Percentiles rank a stretch among this genome's conserved stretches.
These are phyloP conservation scores for Kodamaea hsintzibuensis DNA, from an alignment of 805 yeast species.

Conservation along the genomic window DNA sequence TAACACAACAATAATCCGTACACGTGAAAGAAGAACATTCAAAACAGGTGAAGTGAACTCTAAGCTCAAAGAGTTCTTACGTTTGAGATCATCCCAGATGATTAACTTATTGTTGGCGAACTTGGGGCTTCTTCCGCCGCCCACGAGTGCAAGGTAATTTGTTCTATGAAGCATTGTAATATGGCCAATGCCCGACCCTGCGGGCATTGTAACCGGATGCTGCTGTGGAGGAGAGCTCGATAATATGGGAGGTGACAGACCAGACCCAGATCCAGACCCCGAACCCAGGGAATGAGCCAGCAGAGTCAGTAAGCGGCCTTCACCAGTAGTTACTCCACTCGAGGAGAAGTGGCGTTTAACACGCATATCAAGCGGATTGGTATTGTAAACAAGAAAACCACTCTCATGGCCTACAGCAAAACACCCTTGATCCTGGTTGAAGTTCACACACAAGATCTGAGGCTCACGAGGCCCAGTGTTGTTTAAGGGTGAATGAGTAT, in stretches of 20 bases:
- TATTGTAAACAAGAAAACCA: conserved; percentile 83
- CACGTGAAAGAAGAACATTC: conserved; percentile 72
- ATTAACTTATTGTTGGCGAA: conserved; percentile 78
- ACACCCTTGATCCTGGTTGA: conserved; percentile 90
- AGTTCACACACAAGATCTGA: conserved; percentile 56
- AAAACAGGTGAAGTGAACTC: conserved; percentile 78
- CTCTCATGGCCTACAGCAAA: conserved; percentile 78
- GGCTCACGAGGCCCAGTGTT: conserved; percentile 22
- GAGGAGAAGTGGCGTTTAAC: conserved; percentile 39
- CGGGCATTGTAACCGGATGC: background rate
- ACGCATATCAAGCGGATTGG: conserved; percentile 81
- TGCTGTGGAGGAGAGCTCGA: conserved; percentile 7
- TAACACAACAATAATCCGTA: conserved; percentile 72
- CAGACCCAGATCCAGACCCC: background rate
- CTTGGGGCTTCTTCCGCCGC: conserved; percentile 82
- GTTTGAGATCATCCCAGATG: conserved; percentile 90
- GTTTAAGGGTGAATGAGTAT: conserved; percentile 15
- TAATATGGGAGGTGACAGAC: conserved; percentile 14
- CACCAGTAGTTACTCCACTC: conserved; percentile 27
- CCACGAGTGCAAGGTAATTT: conserved; percentile 84
- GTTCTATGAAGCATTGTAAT: conserved; percentile 86
- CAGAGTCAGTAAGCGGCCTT: conserved; percentile 30
- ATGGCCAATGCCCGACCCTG: conserved; percentile 65
- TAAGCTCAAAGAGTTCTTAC: conserved; percentile 66
- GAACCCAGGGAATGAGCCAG: conserved; percentile 4